Percentiles rank a stretch among this genome's conserved stretches.
phyloP scores from a whole-genome alignment of 2,329 filamentous ascomycete species.

The Alternaria incomplexa region DNA sequence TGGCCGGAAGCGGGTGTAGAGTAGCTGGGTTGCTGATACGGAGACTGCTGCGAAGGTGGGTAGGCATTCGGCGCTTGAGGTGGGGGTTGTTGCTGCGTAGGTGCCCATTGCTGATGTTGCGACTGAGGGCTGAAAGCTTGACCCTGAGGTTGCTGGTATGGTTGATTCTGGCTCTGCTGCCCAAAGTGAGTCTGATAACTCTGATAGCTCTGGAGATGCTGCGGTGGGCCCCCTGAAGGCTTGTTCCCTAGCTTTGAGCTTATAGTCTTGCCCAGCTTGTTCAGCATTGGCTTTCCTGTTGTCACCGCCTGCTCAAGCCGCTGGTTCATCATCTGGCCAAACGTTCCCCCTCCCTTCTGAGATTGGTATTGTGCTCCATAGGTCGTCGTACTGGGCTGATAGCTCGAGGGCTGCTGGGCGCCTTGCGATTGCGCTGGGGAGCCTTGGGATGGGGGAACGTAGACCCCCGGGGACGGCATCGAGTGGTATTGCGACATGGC shows the following conservation, averaged over 20 bases:
- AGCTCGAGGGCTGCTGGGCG: slow-evolving; percentile 21
- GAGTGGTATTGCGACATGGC: slow-evolving; percentile 44
- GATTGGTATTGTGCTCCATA: slow-evolving; percentile 19
- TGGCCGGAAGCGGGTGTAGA: slow-evolving; percentile 25
- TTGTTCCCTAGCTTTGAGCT: slow-evolving; percentile 43
- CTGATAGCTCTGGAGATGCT: slow-evolving; percentile 40
- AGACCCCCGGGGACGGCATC: slow-evolving; percentile 35
- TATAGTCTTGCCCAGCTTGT: slow-evolving; percentile 46
- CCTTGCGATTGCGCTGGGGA: slow-evolving; percentile 26
- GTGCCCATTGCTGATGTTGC: slow-evolving; percentile 17
- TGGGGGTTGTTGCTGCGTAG: slow-evolving; percentile 24
- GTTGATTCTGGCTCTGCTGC: slow-evolving; percentile 26
- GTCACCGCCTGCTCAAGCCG: slow-evolving; percentile 32
- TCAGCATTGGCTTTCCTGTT: slow-evolving; percentile 44
- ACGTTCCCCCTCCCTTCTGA: slow-evolving; percentile 29
- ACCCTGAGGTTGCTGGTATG: slow-evolving; percentile 22
- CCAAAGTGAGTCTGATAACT: slow-evolving; percentile 39
- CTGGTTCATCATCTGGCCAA: slow-evolving; percentile 44
- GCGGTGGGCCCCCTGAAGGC: slow-evolving; percentile 29
- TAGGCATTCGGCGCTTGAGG: slow-evolving; percentile 25
- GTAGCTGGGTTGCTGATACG: slow-evolving; percentile 31
- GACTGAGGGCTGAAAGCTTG: slow-evolving; percentile 22
- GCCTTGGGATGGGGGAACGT: slow-evolving; percentile 31
- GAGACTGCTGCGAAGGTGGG: slow-evolving; percentile 31
- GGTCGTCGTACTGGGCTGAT: slow-evolving; percentile 23